Conservation (phyloP, 345 rosid species). For the Sapria himalayana region DNA sequence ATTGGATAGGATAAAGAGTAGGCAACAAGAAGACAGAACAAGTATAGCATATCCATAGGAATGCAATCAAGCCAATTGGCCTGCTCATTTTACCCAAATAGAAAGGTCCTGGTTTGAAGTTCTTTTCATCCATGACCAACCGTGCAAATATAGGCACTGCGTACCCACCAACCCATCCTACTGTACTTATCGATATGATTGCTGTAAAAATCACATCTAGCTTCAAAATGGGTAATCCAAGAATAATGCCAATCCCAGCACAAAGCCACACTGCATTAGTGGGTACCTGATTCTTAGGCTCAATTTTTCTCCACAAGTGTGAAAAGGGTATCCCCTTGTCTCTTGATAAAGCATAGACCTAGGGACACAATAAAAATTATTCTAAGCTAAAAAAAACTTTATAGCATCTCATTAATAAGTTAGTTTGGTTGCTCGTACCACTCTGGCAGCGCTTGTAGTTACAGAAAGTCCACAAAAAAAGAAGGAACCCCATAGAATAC, state of each 20-base stretch:
- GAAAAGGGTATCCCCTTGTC: constrained; percentile 17
- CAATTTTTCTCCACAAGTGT: constrained; percentile 8
- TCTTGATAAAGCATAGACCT: constrained; percentile 12
- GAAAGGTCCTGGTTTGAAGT: constrained; percentile 12
- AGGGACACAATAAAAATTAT: not conserved
- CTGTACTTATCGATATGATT: constrained; percentile 12
- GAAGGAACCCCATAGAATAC: constrained; percentile 15
- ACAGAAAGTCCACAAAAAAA: constrained; percentile 13
- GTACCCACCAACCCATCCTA: constrained; percentile 15
- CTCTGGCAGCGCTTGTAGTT: constrained; percentile 14
- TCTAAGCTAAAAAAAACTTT: not conserved
- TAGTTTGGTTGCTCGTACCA: constrained; percentile 4
- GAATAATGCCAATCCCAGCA: constrained; percentile 7
- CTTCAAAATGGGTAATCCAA: constrained; percentile 10
- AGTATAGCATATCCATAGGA: constrained; percentile 12
- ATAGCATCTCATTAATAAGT: too few species aligned
- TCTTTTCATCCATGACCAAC: constrained; percentile 7
- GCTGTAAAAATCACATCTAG: constrained; percentile 14
- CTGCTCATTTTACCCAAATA: constrained; percentile 10
- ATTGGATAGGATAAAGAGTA: constrained; percentile 8
- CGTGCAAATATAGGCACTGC: constrained; percentile 11
- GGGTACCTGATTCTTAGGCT: constrained; percentile 12
- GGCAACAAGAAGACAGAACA: constrained; percentile 10
- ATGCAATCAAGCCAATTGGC: constrained; percentile 12
- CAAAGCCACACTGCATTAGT: constrained; percentile 12